Evolutionary conservation across 2,329 filamentous ascomycete species (phyloP), one percentile per base, ranked within the genome.

Genomic region (Dissoconium aciculare): DNA sequence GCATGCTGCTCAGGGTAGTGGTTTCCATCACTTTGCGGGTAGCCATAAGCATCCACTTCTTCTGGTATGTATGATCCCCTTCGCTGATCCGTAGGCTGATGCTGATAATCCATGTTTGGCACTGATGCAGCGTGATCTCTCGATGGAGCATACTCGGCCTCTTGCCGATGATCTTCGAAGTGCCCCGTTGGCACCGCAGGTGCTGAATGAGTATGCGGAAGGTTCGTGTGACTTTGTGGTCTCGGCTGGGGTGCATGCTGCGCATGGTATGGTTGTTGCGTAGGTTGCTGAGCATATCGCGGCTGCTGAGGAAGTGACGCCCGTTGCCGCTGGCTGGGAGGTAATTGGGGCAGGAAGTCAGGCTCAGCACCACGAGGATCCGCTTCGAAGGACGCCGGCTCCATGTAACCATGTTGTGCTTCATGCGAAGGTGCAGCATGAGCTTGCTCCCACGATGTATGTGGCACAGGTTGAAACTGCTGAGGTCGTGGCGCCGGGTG

Each of bases 131-230:
- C 34, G 39, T 45, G 33, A 39, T 50, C 39, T 3, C 43, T 49
- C n/a, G 36, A 34, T 23, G 46, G 36, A 26, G 46, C 42, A 28
- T 52, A 47, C 16, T 36, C 38, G 23, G 41, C 51, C 47, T 27
- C 30, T 5, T 36, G 35, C 67, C 69, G 8, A 29, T 52, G 46
- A 17, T 35, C 38, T 24, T 41, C 51, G 47, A 26, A 30, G 5
- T 36, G 35, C 67, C 69, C 42, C 74, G 71, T 67, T 71, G 57
- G 57, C 8, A 62, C 50, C 8, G 46, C 38, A 1, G 60, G 60
- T 5, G 58, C 58, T n/a, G 60, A 64, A 36, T 62, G 52, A 2
- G 60, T 53, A 37, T 64, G 60, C 14, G 51, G 45, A 11, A 61
- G 37, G 3, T 37, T 36, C n/a, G 37, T 38, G 17, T 44, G 44